Evolutionary conservation across 1,284 basidiomycete genomes (phyloP).

Genomic region (Rhodotorula sp.): DNA sequence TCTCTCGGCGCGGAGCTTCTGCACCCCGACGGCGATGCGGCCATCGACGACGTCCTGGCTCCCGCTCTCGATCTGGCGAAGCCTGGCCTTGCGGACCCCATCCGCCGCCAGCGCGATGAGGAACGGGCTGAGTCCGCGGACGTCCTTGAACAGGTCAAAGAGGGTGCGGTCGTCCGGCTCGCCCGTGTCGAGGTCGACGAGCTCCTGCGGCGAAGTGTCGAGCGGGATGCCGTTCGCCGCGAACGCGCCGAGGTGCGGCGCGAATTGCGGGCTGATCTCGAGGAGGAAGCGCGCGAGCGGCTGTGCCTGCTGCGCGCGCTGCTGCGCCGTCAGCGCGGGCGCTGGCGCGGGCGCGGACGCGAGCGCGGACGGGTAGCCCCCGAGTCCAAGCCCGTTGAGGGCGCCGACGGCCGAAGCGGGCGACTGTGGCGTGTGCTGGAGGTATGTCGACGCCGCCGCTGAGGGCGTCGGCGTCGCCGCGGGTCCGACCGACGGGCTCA

Average conservation of each 20-base stretch:
- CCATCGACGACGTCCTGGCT: neutral
- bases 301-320: neutral
- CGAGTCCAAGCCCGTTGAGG: neutral
- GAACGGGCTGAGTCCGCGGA: neutral
- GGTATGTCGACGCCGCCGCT: neutral
- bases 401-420: neutral
- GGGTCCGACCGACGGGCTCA: neutral
- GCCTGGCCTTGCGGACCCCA: conserved; percentile 18
- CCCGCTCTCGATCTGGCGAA: neutral
- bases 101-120: conserved; percentile 9
- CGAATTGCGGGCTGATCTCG: neutral
- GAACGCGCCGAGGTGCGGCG: neutral
- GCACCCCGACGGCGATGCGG: conserved; percentile 7
- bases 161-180: neutral
- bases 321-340: neutral
- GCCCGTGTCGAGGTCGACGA: conserved; percentile 16
- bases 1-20: neutral
- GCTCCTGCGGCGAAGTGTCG: neutral
- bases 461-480: neutral
- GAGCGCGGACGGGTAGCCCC: too few species aligned
- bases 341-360: too few species aligned
- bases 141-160: conserved; percentile 13
- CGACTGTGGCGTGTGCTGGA: neutral
- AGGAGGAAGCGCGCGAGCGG: neutral
- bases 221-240: neutral